Evolutionary conservation across 345 rosid species (phyloP), one percentile per base, ranked within the genome.

Genomic region (Dovyalis caffra): DNA sequence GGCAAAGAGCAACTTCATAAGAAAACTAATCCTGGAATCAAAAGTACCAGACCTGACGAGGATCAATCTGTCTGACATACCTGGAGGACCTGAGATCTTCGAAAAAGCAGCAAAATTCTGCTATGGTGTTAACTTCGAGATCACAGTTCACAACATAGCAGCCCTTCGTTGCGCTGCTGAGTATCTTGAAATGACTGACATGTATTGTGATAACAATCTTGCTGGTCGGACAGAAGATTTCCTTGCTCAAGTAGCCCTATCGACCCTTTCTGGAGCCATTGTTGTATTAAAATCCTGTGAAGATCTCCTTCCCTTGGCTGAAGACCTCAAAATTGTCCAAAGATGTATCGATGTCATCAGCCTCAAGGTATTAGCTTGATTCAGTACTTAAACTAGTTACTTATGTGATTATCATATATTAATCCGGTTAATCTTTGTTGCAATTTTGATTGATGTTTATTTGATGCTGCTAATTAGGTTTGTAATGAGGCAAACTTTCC

Each of bases 21-120:
- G 99, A 68, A 89, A 86, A 57, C 74, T 91, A 58, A 90, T 95
- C 66, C 63, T 91, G 85, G 97, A 93, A 66, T 85, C 99, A 1
- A 80, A 87, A 16, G 94, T 86, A 58, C 58, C 85, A 0, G 98
- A 89, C 66, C 79, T 91, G 49, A 81, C 91, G 0, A 86, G 80
- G 74, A 86, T 95, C 66, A 61, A 87, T 66, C 83, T 95, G 16
- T 90, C 96, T 3, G 88, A 85, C 73, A 83, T 90, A 3, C 98
- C 99, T 0, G 99, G 99, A 49, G 99, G 99, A n/a, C 91, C 97
- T 0, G 94, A 95, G 82, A 89, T 87, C 72, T 90, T 95, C 47
- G 99, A 91, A 83, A 95, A 93, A 82, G 96, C 94, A 1, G 98
- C 96, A 0, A 95, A 92, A 23, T 95, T 95, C 85, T 95, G 99